Evolutionary conservation across 2,329 filamentous ascomycete genomes (phyloP).

Genomic region (Bimuria novae-zelandiae): DNA sequence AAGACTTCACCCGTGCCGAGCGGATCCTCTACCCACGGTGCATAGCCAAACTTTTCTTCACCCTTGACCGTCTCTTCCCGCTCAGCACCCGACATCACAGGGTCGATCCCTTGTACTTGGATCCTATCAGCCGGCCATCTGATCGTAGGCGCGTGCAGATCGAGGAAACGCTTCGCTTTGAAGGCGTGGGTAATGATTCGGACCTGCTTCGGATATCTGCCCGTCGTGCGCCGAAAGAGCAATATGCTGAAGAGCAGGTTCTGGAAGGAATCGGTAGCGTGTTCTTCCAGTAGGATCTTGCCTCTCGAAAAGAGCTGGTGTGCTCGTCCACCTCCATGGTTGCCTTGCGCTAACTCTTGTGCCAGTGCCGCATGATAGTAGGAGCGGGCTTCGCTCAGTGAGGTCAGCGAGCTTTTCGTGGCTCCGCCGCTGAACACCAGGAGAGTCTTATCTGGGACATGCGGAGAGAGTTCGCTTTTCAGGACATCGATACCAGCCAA

Average conservation of each 20-base stretch:
- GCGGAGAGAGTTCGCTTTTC: constrained; percentile 37
- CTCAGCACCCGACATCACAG: constrained; percentile 46
- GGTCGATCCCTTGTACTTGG: constrained; percentile 52
- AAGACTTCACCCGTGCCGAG: constrained; percentile 45
- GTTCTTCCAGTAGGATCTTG: constrained; percentile 65
- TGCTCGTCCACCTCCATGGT: constrained; percentile 28
- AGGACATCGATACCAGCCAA: constrained; percentile 65
- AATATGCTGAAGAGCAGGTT: constrained; percentile 80
- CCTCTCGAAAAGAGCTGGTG: constrained; percentile 39
- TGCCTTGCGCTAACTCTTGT: constrained; percentile 27
- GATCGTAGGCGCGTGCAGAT: constrained; percentile 48
- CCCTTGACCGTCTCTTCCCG: constrained; percentile 42
- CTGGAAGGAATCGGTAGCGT: constrained; percentile 82
- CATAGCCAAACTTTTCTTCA: constrained; percentile 45
- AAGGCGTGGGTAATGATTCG: constrained; percentile 55
- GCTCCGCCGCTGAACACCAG: constrained; percentile 76
- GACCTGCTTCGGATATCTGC: constrained; percentile 48
- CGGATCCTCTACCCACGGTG: constrained; percentile 46
- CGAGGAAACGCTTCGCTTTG: constrained; percentile 51
- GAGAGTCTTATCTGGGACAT: constrained; percentile 46
- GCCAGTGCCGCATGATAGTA: constrained; percentile 43
- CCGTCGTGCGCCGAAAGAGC: constrained; percentile 50
- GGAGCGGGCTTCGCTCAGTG: constrained; percentile 42
- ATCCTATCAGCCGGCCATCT: constrained; percentile 49
- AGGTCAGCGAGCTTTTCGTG: constrained; percentile 35